These are phyloP conservation scores for Posidonia australis DNA, from an alignment of 106 monocot genomes.

Conservation along the genomic window DNA sequence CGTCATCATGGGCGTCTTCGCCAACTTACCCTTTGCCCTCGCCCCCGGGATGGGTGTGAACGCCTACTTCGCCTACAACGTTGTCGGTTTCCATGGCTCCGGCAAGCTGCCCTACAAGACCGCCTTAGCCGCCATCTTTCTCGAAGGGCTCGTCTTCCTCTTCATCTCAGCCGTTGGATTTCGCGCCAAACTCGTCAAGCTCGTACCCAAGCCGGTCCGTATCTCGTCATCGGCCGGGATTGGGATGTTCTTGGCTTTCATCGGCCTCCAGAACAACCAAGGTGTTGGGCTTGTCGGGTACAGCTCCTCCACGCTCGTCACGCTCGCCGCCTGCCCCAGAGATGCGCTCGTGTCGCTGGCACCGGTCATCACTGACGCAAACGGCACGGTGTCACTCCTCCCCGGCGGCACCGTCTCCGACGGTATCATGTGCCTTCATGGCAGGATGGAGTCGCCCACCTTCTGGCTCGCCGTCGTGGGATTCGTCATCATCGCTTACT, in stretches of 20 bases:
- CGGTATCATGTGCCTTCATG: constrained; percentile 39
- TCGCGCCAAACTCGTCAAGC: constrained; percentile 33
- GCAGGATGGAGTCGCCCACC: constrained; percentile 48
- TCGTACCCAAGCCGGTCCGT: constrained; percentile 41
- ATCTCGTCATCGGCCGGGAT: constrained; percentile 65
- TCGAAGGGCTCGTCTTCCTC: constrained; percentile 51
- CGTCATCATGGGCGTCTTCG: constrained; percentile 49
- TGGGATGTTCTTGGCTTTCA: constrained; percentile 60
- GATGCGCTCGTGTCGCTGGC: constrained; percentile 37
- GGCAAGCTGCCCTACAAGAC: constrained; percentile 41
- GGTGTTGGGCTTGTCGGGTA: constrained; percentile 53
- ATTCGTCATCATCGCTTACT: constrained; percentile 52
- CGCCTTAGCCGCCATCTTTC: constrained; percentile 48
- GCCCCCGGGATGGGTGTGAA: constrained; percentile 63
- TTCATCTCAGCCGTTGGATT: constrained; percentile 40
- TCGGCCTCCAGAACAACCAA: constrained; percentile 48
- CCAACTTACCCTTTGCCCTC: constrained; percentile 51
- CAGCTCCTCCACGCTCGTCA: constrained; percentile 48
- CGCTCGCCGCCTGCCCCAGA: constrained; percentile 44
- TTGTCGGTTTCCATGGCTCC: constrained; percentile 59
- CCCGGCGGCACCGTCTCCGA: constrained; percentile 45
- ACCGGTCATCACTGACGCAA: constrained; percentile 32
- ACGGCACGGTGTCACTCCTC: constrained; percentile 38
- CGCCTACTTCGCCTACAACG: constrained; percentile 63
- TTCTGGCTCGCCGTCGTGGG: constrained; percentile 60